A percentile compares a stretch with the other conserved stretches of the same genome.
phyloP scores from a whole-genome alignment of 2,329 filamentous ascomycete genomes.

The Septoria linicola region DNA sequence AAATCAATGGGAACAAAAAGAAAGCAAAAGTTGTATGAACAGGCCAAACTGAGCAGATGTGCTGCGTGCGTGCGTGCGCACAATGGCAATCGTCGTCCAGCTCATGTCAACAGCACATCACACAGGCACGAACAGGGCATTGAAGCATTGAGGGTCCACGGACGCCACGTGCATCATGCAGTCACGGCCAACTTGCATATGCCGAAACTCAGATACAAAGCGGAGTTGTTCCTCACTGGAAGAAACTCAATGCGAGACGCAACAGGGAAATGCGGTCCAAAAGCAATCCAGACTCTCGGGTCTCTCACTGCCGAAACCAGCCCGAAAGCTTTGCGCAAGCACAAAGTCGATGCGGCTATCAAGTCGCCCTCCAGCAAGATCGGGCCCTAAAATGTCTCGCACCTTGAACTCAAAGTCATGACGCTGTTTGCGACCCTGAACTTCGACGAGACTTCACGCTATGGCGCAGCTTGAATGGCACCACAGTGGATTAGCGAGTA shows the following conservation, averaged over 20 bases:
- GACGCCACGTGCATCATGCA: constrained; percentile 11
- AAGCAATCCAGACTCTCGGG: not conserved
- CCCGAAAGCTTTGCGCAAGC: not conserved
- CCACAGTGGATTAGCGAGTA: not conserved
- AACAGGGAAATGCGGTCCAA: not conserved
- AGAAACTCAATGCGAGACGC: not conserved
- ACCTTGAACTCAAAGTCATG: not conserved
- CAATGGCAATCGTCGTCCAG: no score
- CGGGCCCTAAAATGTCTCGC: not conserved
- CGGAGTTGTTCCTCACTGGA: not conserved
- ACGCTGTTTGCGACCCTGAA: constrained; percentile 6
- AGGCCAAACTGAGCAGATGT: no score
- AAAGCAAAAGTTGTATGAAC: constrained; percentile 20
- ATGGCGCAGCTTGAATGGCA: not conserved
- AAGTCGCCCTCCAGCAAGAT: not conserved
- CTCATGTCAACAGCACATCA: no score
- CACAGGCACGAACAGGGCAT: not conserved
- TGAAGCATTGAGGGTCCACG: constrained; percentile 7
- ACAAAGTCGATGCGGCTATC: not conserved
- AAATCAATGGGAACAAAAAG: constrained; percentile 25
- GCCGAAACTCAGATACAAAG: not conserved
- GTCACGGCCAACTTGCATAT: not conserved
- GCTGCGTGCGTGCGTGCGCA: no score
- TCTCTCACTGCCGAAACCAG: not conserved
- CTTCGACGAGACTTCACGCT: not conserved